phyloP scores from a whole-genome alignment of 768 basidiomycete genomes.

The Amanita pallidorosea region DNA sequence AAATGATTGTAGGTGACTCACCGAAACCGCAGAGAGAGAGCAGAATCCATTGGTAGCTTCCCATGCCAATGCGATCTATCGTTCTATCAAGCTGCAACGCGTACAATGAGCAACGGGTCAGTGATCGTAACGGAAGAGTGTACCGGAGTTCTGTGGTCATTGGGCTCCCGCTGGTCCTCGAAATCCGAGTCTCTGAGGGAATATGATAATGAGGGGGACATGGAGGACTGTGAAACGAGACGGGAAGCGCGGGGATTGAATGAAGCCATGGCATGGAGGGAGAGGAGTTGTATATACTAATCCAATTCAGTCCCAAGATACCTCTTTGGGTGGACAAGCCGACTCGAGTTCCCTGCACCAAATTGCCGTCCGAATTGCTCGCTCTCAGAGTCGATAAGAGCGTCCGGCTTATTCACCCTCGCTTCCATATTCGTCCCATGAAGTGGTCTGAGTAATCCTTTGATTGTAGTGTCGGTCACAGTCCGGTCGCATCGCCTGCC shows the following conservation, averaged over 20 bases:
- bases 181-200: slow-evolving; percentile 22
- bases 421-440: too few species aligned
- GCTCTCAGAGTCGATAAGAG: too few species aligned
- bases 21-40: slow-evolving; percentile 83
- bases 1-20: slow-evolving; percentile 25
- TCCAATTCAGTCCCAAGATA: not conserved
- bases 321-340: not conserved
- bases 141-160: slow-evolving; percentile 41
- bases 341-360: not conserved
- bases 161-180: slow-evolving; percentile 23
- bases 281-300: not conserved
- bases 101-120: not conserved
- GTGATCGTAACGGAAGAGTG: slow-evolving; percentile 5
- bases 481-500: too few species aligned
- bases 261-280: slow-evolving; percentile 26
- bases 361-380: too few species aligned
- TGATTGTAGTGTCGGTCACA: too few species aligned
- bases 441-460: too few species aligned
- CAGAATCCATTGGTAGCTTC: slow-evolving; percentile 77
- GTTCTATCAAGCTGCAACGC: slow-evolving; percentile 55
- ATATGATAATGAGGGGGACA: slow-evolving; percentile 23
- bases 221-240: slow-evolving; percentile 32
- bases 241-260: slow-evolving; percentile 36
- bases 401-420: too few species aligned
- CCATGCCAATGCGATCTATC: slow-evolving; percentile 89